Conservation (phyloP, 768 basidiomycete genomes). For the Psilocybe azurescens region DNA sequence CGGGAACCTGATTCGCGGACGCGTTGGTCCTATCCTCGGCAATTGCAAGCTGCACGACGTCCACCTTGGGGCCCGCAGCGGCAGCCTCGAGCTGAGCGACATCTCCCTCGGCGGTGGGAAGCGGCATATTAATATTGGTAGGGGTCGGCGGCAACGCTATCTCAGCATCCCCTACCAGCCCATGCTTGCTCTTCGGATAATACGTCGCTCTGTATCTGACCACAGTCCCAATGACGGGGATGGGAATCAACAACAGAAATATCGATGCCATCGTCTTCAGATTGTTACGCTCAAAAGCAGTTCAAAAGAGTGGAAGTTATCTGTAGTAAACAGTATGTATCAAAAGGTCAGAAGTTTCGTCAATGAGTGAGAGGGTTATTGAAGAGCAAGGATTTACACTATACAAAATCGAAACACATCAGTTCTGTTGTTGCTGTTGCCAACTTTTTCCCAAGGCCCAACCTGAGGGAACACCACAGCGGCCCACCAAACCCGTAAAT, state of each 20-base stretch:
- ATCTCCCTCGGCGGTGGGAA: neutral
- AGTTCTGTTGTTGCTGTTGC: no score
- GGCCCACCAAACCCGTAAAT: no score
- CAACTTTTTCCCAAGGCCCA: no score
- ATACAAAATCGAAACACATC: no score
- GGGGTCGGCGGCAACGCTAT: neutral
- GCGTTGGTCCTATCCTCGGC: no score
- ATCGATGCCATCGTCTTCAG: neutral
- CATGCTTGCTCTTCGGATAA: neutral
- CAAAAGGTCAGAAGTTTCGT: no score
- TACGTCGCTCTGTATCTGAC: conserved; percentile 16
- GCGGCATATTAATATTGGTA: neutral
- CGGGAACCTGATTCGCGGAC: neutral
- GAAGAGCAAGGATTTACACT: no score
- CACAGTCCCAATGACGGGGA: conserved; percentile 11
- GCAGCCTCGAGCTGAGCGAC: neutral
- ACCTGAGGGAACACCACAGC: no score
- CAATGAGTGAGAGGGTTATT: no score
- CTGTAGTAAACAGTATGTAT: no score
- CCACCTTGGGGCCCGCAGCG: neutral
- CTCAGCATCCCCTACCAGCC: neutral
- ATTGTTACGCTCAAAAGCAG: neutral
- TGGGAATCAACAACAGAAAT: neutral
- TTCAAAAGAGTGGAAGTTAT: neutral
- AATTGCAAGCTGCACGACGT: no score